Percentiles rank a stretch among this genome's conserved stretches.
phyloP scores from a whole-genome alignment of 805 yeast species.

The Kazachstania martiniae region DNA sequence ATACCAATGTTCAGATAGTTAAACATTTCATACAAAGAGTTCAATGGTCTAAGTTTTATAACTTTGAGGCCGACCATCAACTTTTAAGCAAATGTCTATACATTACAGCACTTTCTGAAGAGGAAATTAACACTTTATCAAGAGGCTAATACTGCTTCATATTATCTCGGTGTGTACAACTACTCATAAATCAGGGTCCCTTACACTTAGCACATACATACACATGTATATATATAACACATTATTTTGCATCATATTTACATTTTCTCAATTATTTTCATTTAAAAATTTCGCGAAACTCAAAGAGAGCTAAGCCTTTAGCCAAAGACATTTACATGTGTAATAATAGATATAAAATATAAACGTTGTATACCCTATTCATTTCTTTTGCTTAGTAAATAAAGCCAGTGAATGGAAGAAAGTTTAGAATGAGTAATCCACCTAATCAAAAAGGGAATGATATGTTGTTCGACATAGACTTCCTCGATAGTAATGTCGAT shows the following conservation, averaged over 20 bases:
- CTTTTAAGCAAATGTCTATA: slow-evolving; percentile 76
- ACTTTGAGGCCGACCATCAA: slow-evolving; percentile 45
- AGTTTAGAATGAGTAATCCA: too few species aligned
- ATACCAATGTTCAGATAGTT: slow-evolving; percentile 65
- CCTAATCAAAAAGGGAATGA: slow-evolving; percentile 17
- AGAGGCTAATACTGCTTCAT: background rate
- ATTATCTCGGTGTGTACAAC: background rate
- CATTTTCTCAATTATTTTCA: too few species aligned
- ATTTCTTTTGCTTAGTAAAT: too few species aligned
- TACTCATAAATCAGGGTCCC: background rate
- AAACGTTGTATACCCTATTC: too few species aligned
- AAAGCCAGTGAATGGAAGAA: too few species aligned
- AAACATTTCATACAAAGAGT: slow-evolving; percentile 69
- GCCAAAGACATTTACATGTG: too few species aligned
- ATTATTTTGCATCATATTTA: too few species aligned
- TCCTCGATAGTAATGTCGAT: slow-evolving; percentile 17
- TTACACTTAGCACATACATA: too few species aligned
- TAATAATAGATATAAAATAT: too few species aligned
- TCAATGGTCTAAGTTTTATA: slow-evolving; percentile 72
- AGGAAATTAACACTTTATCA: slow-evolving; percentile 37
- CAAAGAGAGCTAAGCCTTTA: too few species aligned
- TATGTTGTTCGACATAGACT: slow-evolving; percentile 32
- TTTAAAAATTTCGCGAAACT: too few species aligned
- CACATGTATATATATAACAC: too few species aligned
- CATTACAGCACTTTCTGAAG: slow-evolving; percentile 60